These are phyloP conservation scores for Phaeosphaeriaceae sp. DNA, from an alignment of 2,329 filamentous ascomycete species.

Conservation along the genomic window DNA sequence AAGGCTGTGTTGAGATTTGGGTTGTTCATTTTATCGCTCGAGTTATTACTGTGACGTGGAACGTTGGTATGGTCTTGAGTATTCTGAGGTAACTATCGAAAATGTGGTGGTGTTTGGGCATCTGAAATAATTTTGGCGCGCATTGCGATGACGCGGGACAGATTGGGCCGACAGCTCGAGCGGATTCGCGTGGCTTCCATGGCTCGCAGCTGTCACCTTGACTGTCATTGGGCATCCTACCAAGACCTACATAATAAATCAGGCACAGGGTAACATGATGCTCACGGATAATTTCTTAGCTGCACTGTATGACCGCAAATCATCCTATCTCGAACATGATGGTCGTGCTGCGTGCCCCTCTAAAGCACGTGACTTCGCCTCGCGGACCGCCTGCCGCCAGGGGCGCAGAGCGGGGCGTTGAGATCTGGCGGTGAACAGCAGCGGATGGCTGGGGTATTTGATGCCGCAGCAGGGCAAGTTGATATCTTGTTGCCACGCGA, in stretches of 20 bases:
- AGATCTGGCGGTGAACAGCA: constrained; percentile 46
- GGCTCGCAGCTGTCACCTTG: constrained; percentile 16
- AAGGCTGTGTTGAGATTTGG: constrained; percentile 77
- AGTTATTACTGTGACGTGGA: no score
- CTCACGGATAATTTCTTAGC: neutral
- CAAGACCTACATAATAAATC: neutral
- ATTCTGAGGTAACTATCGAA: neutral
- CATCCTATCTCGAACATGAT: neutral
- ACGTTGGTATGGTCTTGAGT: no score
- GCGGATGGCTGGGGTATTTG: constrained; percentile 39
- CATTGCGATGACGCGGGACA: constrained; percentile 28
- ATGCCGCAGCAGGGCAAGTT: constrained; percentile 16
- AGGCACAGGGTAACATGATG: neutral
- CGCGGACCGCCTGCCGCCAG: constrained; percentile 1
- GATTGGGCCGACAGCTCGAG: constrained; percentile 25
- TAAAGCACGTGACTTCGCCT: constrained; percentile 36
- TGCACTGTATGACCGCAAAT: neutral
- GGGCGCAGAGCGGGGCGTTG: constrained; percentile 14
- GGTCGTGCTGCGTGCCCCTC: constrained; percentile 33
- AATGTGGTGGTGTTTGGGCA: constrained; percentile 11
- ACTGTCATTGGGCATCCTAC: neutral
- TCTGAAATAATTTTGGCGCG: constrained; percentile 30
- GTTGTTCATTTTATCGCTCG: no score
- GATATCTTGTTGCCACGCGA: constrained; percentile 15
- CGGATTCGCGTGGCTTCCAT: constrained; percentile 33